phyloP scores from a whole-genome alignment of 2,329 filamentous ascomycete genomes.

The Aspergillus luchuensis region DNA sequence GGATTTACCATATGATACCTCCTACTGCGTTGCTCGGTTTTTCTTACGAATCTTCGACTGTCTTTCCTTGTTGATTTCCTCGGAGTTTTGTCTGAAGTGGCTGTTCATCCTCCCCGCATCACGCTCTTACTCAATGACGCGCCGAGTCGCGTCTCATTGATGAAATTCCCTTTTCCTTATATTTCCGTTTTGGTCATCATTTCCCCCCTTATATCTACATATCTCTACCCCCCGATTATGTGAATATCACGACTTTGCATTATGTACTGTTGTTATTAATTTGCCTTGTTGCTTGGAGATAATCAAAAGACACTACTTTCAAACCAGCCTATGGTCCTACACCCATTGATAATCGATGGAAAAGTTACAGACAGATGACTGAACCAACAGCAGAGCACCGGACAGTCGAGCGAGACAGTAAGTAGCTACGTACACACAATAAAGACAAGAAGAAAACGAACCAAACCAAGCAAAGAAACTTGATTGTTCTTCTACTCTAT shows the following conservation, averaged over 20 bases:
- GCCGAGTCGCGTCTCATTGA: constrained; percentile 24
- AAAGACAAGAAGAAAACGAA: no score
- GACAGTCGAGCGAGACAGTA: no score
- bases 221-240: constrained; percentile 15
- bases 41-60: constrained; percentile 20
- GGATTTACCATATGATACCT: constrained; percentile 36
- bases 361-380: background rate
- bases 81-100: constrained; percentile 4
- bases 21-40: constrained; percentile 24
- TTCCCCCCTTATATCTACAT: background rate
- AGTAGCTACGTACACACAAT: no score
- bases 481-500: no score
- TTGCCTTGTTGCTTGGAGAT: background rate
- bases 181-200: constrained; percentile 12
- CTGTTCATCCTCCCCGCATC: constrained; percentile 2
- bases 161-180: constrained; percentile 13
- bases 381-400: background rate
- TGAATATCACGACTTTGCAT: constrained; percentile 27
- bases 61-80: constrained; percentile 15
- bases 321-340: no score
- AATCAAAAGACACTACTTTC: background rate
- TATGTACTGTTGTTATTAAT: constrained; percentile 23
- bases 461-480: no score
- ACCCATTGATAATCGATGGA: no score
- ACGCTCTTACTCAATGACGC: constrained; percentile 19